Conservation (phyloP, 176 grass and related monocot species). For the Poa annua region DNA sequence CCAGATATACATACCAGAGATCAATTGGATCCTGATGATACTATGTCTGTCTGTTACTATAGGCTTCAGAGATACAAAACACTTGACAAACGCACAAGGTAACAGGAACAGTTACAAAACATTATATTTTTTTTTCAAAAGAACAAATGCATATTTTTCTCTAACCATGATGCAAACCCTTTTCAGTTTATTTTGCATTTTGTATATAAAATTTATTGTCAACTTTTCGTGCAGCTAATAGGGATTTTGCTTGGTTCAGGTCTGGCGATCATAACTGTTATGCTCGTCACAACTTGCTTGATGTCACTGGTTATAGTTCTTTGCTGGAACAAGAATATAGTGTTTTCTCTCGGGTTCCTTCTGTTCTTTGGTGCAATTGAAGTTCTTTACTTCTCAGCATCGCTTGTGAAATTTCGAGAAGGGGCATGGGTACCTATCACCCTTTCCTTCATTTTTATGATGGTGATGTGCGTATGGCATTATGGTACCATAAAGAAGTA, state of each 20-base stretch:
- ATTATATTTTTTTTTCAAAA: background rate
- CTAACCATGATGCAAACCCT: background rate
- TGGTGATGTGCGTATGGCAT: slow-evolving; percentile 88
- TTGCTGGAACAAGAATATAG: slow-evolving; percentile 85
- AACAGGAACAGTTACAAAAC: background rate
- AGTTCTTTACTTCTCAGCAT: slow-evolving; percentile 74
- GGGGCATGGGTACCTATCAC: slow-evolving; percentile 94
- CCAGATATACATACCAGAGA: slow-evolving; percentile 96
- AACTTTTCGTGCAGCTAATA: background rate
- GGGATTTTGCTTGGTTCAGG: slow-evolving; percentile 44
- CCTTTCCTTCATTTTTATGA: slow-evolving; percentile 78
- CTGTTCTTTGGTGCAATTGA: slow-evolving; percentile 85
- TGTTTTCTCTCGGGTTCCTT: slow-evolving; percentile 62
- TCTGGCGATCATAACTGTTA: slow-evolving; percentile 86
- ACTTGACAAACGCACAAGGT: slow-evolving; percentile 83
- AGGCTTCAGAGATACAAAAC: slow-evolving; percentile 87
- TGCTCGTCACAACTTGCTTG: slow-evolving; percentile 93
- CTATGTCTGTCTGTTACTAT: slow-evolving; percentile 83
- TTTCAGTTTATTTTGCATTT: background rate
- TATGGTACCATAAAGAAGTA: slow-evolving; percentile 86
- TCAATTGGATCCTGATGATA: slow-evolving; percentile 95
- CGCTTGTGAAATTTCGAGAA: slow-evolving; percentile 79
- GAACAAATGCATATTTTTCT: background rate
- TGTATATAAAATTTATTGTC: background rate
- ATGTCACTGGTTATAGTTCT: slow-evolving; percentile 88